These are phyloP conservation scores for Platismatia glauca DNA, from an alignment of 495 filamentous ascomycete genomes.

Conservation along the genomic window DNA sequence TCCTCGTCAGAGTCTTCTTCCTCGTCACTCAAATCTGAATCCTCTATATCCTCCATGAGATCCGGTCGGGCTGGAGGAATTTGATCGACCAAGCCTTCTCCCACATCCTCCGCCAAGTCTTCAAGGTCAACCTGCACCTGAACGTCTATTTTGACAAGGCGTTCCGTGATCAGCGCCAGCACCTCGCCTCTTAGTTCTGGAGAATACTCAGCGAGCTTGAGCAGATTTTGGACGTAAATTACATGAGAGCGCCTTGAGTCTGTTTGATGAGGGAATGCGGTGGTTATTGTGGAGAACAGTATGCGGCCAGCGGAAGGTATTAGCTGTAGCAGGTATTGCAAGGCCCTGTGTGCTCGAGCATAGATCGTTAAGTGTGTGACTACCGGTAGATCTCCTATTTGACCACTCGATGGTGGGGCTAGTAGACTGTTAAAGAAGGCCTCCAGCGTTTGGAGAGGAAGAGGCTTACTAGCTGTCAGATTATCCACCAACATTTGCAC, in stretches of 20 bases:
- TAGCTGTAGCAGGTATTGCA: constrained; percentile 67
- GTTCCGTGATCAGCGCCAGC: constrained; percentile 71
- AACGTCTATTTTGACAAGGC: constrained; percentile 84
- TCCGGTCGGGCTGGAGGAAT: constrained; percentile 15
- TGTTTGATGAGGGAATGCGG: constrained; percentile 64
- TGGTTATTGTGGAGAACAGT: constrained; percentile 52
- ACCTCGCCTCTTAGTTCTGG: constrained; percentile 76
- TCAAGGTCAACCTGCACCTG: constrained; percentile 91
- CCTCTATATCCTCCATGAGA: constrained; percentile 33
- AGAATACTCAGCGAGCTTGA: constrained; percentile 62
- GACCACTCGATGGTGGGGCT: constrained; percentile 42
- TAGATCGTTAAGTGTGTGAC: constrained; percentile 54
- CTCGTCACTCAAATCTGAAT: constrained; percentile 30
- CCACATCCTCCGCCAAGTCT: constrained; percentile 65
- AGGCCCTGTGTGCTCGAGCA: constrained; percentile 59
- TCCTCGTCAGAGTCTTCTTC: constrained; percentile 44
- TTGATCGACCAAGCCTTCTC: constrained; percentile 40
- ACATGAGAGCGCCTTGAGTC: constrained; percentile 64
- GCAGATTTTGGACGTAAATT: constrained; percentile 68
- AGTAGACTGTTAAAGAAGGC: constrained; percentile 13
- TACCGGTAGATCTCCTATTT: constrained; percentile 48
- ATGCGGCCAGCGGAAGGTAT: constrained; percentile 68
- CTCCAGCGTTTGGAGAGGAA: not conserved
- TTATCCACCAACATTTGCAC: constrained; percentile 72
- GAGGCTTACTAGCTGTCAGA: constrained; percentile 47